Evolutionary conservation across 768 basidiomycete genomes (phyloP).

Genomic region (Auricularia heimuer): DNA sequence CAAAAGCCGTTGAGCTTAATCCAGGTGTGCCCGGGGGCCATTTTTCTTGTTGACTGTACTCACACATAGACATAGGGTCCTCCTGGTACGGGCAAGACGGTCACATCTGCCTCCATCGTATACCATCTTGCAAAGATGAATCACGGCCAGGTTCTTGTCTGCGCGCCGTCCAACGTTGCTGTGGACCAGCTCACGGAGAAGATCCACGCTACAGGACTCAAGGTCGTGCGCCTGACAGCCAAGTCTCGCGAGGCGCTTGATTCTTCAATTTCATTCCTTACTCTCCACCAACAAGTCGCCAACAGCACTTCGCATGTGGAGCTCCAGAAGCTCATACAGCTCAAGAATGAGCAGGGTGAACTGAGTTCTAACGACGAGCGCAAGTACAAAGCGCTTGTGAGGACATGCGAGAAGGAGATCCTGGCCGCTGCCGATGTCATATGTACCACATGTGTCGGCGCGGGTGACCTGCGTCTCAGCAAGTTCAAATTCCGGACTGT

Average conservation of each 20-base stretch:
- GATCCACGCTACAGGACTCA: constrained; percentile 96
- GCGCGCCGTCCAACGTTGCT: constrained; percentile 97
- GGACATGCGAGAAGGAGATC: constrained; percentile 97
- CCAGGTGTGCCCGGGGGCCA: constrained; percentile 34
- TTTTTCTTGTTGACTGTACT: background rate
- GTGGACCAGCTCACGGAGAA: constrained; percentile 99
- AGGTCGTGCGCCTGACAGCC: constrained; percentile 94
- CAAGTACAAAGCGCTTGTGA: constrained; percentile 92
- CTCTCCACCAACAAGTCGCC: constrained; percentile 93
- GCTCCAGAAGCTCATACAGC: constrained; percentile 93
- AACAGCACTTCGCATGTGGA: constrained; percentile 95
- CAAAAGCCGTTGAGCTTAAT: constrained; percentile 97
- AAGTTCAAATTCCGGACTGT: constrained; percentile 99
- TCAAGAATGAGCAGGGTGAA: constrained; percentile 97
- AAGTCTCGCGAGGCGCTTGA: constrained; percentile 98
- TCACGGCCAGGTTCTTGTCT: constrained; percentile 96
- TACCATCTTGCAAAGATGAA: constrained; percentile 99
- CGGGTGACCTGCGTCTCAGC: constrained; percentile 89
- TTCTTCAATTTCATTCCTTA: constrained; percentile 89
- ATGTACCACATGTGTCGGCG: constrained; percentile 96
- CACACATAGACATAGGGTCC: constrained; percentile 45
- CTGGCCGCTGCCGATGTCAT: constrained; percentile 92
- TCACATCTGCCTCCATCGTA: constrained; percentile 97
- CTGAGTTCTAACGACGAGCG: constrained; percentile 93
- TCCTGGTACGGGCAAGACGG: constrained; percentile 97